These are phyloP conservation scores for Phlyctochytrium planicorne DNA, from an alignment of 192 early-diverging fungal genomes.

Conservation along the genomic window DNA sequence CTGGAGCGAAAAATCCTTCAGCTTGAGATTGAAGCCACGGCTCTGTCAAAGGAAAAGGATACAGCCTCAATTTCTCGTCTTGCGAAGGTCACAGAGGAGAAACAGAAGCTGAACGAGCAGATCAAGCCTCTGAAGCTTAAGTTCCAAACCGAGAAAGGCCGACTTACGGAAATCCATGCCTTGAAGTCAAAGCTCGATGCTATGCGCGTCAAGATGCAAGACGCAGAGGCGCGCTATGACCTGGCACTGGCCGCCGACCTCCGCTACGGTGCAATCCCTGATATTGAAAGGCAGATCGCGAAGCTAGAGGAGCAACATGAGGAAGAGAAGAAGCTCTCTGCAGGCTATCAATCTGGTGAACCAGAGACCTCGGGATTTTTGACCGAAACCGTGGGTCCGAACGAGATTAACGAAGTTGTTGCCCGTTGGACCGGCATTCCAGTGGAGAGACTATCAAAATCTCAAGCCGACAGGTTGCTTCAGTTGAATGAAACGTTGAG, in stretches of 20 bases:
- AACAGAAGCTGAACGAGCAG: constrained; percentile 78
- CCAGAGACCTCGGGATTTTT: constrained; percentile 52
- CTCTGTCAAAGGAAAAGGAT: constrained; percentile 92
- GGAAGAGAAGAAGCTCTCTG: constrained; percentile 60
- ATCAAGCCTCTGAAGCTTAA: constrained; percentile 84
- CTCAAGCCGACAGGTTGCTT: constrained; percentile 83
- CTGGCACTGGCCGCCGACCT: constrained; percentile 88
- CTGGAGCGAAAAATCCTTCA: constrained; percentile 92
- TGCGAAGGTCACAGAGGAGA: constrained; percentile 76
- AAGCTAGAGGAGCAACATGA: constrained; percentile 68
- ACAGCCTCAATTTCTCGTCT: constrained; percentile 76
- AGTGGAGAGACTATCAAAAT: constrained; percentile 80
- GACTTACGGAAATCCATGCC: constrained; percentile 84
- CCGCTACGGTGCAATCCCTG: constrained; percentile 91
- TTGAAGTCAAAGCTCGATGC: constrained; percentile 86
- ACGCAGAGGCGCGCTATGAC: constrained; percentile 83
- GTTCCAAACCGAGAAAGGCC: constrained; percentile 82
- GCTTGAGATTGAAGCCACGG: constrained; percentile 93
- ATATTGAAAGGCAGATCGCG: constrained; percentile 73
- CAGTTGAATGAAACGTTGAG: constrained; percentile 72
- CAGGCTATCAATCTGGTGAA: constrained; percentile 37
- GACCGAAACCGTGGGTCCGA: constrained; percentile 82
- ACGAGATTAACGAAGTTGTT: constrained; percentile 93
- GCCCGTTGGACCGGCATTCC: constrained; percentile 97
- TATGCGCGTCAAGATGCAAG: constrained; percentile 77